A percentile compares a stretch with the other conserved stretches of the same genome.
These are phyloP conservation scores for Albizia julibrissin DNA, from an alignment of 306 rosid genomes.

Conservation along the genomic window DNA sequence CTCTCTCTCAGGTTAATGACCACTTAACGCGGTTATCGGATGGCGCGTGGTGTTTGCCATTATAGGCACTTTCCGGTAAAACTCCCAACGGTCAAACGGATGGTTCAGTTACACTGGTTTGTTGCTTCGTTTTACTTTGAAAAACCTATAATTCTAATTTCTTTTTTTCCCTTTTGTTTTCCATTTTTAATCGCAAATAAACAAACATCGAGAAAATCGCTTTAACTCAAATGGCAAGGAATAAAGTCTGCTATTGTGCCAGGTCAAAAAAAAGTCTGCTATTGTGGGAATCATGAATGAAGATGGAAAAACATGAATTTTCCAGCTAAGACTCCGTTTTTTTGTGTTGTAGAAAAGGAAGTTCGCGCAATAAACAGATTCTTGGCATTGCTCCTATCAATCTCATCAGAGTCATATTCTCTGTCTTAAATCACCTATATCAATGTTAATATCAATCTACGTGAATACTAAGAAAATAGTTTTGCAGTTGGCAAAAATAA, in stretches of 20 bases:
- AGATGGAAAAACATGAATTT: background rate
- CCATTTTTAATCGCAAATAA: background rate
- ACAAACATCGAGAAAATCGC: background rate
- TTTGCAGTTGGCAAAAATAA: no score
- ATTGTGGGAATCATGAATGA: background rate
- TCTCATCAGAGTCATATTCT: no score
- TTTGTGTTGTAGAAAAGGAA: background rate
- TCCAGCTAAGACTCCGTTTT: background rate
- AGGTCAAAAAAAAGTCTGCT: background rate
- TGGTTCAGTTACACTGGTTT: slow-evolving; percentile 34
- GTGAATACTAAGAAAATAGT: no score
- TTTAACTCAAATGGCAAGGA: background rate
- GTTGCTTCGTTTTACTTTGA: background rate
- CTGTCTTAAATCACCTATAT: background rate
- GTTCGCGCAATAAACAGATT: background rate
- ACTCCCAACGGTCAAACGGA: slow-evolving; percentile 41
- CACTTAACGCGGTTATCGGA: slow-evolving; percentile 10
- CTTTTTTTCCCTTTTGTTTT: background rate
- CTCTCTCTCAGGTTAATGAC: slow-evolving; percentile 4
- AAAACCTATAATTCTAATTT: background rate
- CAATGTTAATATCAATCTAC: background rate
- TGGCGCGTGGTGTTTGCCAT: slow-evolving; percentile 5
- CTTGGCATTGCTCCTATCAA: no score
- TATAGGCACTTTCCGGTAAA: slow-evolving; percentile 20
- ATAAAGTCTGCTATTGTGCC: background rate